Base-by-base conservation (phyloP, 257 asterid genomes). In the Solanum peruvianum region DNA sequence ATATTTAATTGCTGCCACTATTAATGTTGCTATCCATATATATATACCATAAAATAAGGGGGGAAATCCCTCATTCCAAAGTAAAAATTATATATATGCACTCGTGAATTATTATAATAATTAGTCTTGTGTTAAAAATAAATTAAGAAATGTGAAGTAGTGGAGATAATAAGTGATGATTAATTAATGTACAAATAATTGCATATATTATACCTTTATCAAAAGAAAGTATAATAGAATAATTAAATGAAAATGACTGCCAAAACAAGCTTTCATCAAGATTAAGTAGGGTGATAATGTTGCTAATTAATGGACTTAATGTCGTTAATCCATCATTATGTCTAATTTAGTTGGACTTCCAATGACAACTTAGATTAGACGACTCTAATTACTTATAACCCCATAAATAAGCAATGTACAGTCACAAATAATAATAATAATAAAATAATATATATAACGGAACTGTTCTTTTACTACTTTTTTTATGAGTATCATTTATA, bases 211-310 rank as follows among this genome's bases (percentile, higher is more conserved):
- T 56, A 16, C 23, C 60, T 80, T 47, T 47, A 29, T 20, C 67
- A 29, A 27, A 47, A 80, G 67, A 29, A 80, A 15, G 10, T 78
- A 15, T 49, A 80, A 27, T 47, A 15, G 1, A 80, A 80, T 29
- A 47, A 80, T 80, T 47, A 78, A 47, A 49, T 80, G 85, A 80
- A 80, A 80, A 80, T 80, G 85, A 80, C 44, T 47, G 85, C 42
- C 67, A 80, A 29, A 16, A 78, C 84, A 45, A 78, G 66, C 16
- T 78, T 78, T n/a, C 3, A 85, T 58, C 78, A 87, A 82, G 76
- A 84, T 90, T 88, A 70, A 88, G 88, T 86, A 89, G 67, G 84
- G 83, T 86, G 87, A 83, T 86, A 31, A 67, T 67, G 91, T 62
- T 66, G 86, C 62, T 71, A 86, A 85, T 72, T 71, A 86, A 83